Evolutionary conservation across 345 rosid species (phyloP).

Genomic region (Corymbia maculata): DNA sequence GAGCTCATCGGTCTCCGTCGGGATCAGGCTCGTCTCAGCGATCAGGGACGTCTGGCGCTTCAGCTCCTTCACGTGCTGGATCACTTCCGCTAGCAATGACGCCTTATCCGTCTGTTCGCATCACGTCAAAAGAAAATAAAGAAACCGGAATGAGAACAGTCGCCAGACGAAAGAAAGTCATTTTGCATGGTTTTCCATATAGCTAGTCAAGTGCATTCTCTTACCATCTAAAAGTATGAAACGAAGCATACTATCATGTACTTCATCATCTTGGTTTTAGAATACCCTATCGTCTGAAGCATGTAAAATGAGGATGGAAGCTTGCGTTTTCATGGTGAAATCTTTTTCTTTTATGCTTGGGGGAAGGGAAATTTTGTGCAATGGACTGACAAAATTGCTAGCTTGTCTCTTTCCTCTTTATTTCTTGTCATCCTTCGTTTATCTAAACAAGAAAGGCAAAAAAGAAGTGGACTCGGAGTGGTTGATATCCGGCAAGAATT

Average conservation of each 20-base stretch:
- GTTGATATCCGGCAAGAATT: slow-evolving; percentile 41
- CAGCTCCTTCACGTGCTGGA: slow-evolving; percentile 94
- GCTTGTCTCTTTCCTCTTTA: slow-evolving; percentile 17
- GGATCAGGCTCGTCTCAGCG: slow-evolving; percentile 71
- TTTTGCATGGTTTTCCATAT: background rate
- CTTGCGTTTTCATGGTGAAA: background rate
- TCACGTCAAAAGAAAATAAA: background rate
- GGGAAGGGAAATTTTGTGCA: background rate
- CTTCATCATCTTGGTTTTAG: background rate
- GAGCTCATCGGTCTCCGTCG: slow-evolving; percentile 84
- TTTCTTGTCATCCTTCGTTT: slow-evolving; percentile 3
- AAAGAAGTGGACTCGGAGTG: slow-evolving; percentile 4
- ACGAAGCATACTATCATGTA: background rate
- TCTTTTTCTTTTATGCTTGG: background rate
- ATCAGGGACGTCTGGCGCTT: slow-evolving; percentile 71
- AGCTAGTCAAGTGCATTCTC: background rate
- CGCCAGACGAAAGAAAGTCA: background rate
- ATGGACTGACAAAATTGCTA: slow-evolving; percentile 23
- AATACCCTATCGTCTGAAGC: background rate
- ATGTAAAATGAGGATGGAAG: background rate
- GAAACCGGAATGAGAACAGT: background rate
- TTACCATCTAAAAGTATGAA: background rate
- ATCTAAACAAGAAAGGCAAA: background rate
- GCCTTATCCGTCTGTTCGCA: slow-evolving; percentile 83
- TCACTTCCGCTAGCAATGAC: slow-evolving; percentile 90